phyloP scores from a whole-genome alignment of 768 basidiomycete genomes.

The Leccinum pellstonianum region DNA sequence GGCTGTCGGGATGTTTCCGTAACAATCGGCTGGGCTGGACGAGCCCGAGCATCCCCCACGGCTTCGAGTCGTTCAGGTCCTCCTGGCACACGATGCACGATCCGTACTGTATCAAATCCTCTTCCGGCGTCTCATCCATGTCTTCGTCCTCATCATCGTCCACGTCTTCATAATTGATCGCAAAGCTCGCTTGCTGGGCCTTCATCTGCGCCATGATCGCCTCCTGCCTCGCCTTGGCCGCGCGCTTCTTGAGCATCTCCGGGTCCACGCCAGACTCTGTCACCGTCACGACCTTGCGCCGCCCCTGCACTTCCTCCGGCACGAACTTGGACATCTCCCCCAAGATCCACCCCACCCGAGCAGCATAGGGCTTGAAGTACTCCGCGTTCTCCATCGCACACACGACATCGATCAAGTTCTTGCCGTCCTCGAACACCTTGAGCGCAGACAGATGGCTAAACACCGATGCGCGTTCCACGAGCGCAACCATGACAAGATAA shows the following conservation, averaged over 20 bases:
- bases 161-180: slow-evolving; percentile 74
- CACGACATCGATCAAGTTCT: slow-evolving; percentile 68
- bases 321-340: slow-evolving; percentile 53
- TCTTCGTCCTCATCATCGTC: slow-evolving; percentile 65
- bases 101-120: slow-evolving; percentile 59
- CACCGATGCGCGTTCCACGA: slow-evolving; percentile 63
- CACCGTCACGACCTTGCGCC: slow-evolving; percentile 44
- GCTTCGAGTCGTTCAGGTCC: slow-evolving; percentile 65
- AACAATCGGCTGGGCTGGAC: slow-evolving; percentile 87
- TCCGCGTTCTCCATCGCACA: slow-evolving; percentile 78
- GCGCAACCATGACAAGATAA: slow-evolving; percentile 81
- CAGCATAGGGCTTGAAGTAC: slow-evolving; percentile 67
- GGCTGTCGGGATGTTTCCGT: slow-evolving; percentile 71
- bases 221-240: slow-evolving; percentile 88
- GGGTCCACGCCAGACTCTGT: slow-evolving; percentile 42
- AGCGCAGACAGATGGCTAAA: slow-evolving; percentile 61
- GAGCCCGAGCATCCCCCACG: slow-evolving; percentile 85
- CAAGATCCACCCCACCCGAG: slow-evolving; percentile 77
- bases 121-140: slow-evolving; percentile 43
- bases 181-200: slow-evolving; percentile 85
- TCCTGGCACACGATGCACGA: slow-evolving; percentile 99
- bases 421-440: slow-evolving; percentile 55
- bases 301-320: slow-evolving; percentile 53
- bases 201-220: slow-evolving; percentile 97
- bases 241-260: slow-evolving; percentile 74